Percentiles rank a stretch among this genome's conserved stretches.
Conservation (phyloP, 352 stramenopile species). For the Phytophthora cryptogea region DNA sequence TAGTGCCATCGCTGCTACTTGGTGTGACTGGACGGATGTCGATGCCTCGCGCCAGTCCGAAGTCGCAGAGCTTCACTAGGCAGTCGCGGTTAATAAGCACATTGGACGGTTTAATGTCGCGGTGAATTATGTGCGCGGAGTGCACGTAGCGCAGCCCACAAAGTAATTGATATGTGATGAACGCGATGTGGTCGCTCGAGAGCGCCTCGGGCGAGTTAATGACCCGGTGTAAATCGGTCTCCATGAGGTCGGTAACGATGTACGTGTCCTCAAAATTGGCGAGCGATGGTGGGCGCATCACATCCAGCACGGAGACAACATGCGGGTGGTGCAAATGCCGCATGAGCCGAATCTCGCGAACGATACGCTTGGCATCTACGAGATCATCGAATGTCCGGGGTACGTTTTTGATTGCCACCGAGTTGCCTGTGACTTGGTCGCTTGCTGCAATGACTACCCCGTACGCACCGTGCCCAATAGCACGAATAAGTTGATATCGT, state of each 20-base stretch:
- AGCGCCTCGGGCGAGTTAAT: slow-evolving; percentile 78
- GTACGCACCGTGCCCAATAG: slow-evolving; percentile 81
- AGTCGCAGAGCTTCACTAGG: slow-evolving; percentile 90
- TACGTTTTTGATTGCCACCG: slow-evolving; percentile 87
- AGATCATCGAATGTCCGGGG: slow-evolving; percentile 86
- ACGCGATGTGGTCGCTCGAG: slow-evolving; percentile 78
- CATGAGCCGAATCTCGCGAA: slow-evolving; percentile 86
- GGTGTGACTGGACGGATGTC: slow-evolving; percentile 39
- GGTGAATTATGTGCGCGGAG: slow-evolving; percentile 85
- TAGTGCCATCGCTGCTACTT: slow-evolving; percentile 29
- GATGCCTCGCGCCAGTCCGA: slow-evolving; percentile 85
- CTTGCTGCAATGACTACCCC: slow-evolving; percentile 81
- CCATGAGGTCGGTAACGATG: slow-evolving; percentile 86
- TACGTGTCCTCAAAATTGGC: slow-evolving; percentile 84
- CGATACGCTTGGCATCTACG: slow-evolving; percentile 84
- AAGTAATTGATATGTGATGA: slow-evolving; percentile 86
- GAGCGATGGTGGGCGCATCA: slow-evolving; percentile 78
- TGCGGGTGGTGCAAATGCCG: slow-evolving; percentile 74
- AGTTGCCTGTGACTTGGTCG: slow-evolving; percentile 82
- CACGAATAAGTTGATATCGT: slow-evolving; percentile 83
- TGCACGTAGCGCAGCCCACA: slow-evolving; percentile 84
- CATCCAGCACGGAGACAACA: slow-evolving; percentile 71
- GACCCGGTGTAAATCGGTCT: slow-evolving; percentile 79
- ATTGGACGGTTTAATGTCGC: slow-evolving; percentile 97
- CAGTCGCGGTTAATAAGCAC: slow-evolving; percentile 94